Conservation (phyloP, 176 grass and related monocot genomes). For the Ananas comosus region DNA sequence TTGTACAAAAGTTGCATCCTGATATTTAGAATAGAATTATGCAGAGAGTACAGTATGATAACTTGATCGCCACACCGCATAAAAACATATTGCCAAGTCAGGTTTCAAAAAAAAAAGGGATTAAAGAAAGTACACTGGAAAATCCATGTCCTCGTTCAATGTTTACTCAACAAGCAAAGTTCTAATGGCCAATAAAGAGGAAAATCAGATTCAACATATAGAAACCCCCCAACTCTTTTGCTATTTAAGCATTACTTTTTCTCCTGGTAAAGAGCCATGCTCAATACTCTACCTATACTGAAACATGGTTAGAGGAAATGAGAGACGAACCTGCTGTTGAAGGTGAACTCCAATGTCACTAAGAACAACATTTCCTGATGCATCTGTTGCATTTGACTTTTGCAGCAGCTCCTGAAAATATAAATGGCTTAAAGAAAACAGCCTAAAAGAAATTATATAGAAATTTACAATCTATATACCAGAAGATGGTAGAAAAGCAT, state of each 20-base stretch:
- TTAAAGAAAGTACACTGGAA: background rate
- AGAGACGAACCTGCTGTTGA: constrained; percentile 66
- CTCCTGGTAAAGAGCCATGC: background rate
- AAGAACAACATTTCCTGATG: constrained; percentile 84
- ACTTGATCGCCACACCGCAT: background rate
- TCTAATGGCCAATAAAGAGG: no score
- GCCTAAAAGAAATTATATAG: background rate
- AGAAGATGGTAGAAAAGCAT: background rate
- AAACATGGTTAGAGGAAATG: background rate
- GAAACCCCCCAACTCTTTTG: no score
- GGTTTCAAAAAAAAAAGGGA: background rate
- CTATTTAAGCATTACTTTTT: background rate
- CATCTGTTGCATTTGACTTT: constrained; percentile 69
- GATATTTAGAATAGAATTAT: background rate
- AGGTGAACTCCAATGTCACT: constrained; percentile 84
- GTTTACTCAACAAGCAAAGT: background rate
- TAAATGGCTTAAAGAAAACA: background rate
- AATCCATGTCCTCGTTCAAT: background rate
- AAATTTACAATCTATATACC: background rate
- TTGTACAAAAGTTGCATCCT: background rate
- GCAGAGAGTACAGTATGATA: background rate
- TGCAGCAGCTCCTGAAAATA: constrained; percentile 63
- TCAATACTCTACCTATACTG: background rate
- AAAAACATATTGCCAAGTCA: background rate
- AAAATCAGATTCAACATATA: no score